Base-by-base conservation (phyloP, 345 rosid species). In the Linum lewisii region DNA sequence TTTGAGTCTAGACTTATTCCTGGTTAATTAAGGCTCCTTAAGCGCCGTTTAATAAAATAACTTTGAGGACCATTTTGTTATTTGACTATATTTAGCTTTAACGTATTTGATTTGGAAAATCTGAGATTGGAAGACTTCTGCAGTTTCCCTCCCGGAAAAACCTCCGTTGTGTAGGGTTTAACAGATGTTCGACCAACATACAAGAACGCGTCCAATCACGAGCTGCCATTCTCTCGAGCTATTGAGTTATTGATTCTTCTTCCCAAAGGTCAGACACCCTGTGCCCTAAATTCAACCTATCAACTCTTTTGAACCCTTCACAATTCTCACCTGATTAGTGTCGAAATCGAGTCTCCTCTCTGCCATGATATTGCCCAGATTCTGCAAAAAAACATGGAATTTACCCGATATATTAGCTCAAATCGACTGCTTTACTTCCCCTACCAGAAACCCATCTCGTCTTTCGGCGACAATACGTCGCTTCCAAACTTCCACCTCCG, bases 361-460 rank as follows among this genome's bases (percentile, higher is more conserved):
- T 13, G 68, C 68, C 24, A 82, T 82, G 91, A 20, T 77, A 78
- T 38, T 60, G 6, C 26, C 55, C 53, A 69, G 71, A 69, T 24
- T 60, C 66, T 54, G 51, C 15, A 74, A 51, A 57, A 73, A 57
- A 59, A 65, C 70, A 25, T 55, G 36, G 47, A 66, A 54, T 50
- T 63, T 58, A 9, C 55, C 70, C 62, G 21, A 59, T 57, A 79
- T 79, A 85, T 72, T 78, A 64, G 58, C 66, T 22, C 75, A 77
- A 65, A 22, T 66, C 63, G 68, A 47, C 21, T 58, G 70, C 7
- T 66, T 25, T 61, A 29, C 60, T 60, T 52, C 68, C 51, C 15
- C 59, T 32, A 69, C 65, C 21, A 67, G 38, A 37, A 64, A 72
- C 63, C 75, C 75, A 20, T 77, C 65, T 67, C 65, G 65, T 22